Evolutionary conservation across 177 flowering plant species (phyloP).

Genomic region (Telopea speciosissima): DNA sequence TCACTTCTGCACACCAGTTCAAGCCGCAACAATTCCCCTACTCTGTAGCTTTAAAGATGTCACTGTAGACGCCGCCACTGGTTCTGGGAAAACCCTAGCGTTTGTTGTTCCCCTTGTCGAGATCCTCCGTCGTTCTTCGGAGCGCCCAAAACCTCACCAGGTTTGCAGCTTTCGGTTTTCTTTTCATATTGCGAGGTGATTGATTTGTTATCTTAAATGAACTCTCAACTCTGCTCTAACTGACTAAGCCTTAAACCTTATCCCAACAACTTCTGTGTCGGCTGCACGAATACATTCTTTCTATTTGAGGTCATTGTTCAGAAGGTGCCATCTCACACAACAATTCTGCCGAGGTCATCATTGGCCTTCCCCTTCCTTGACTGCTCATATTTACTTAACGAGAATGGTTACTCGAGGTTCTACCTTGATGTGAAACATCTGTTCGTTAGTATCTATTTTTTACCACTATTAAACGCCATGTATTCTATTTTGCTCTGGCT

Average conservation of each 20-base stretch:
- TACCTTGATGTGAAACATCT: too few relatives aligned
- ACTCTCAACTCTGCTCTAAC: too few relatives aligned
- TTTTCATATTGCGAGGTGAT: too few relatives aligned
- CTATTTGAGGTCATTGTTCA: background rate
- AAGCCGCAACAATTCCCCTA: slow-evolving; percentile 81
- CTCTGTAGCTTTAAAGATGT: slow-evolving; percentile 81
- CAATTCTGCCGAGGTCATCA: too few relatives aligned
- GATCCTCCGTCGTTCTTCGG: slow-evolving; percentile 56
- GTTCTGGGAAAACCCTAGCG: slow-evolving; percentile 93
- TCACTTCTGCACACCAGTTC: slow-evolving; percentile 86
- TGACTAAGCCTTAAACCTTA: background rate
- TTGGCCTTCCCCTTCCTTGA: too few relatives aligned
- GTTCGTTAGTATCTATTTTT: too few relatives aligned
- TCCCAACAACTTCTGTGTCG: background rate
- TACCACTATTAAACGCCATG: too few relatives aligned
- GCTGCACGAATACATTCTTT: background rate
- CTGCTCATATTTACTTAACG: too few relatives aligned
- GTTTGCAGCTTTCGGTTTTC: slow-evolving; percentile 17
- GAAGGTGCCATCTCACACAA: too few relatives aligned
- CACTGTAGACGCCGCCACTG: slow-evolving; percentile 95
- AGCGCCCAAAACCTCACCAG: slow-evolving; percentile 65
- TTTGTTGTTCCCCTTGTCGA: slow-evolving; percentile 86
- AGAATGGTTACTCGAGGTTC: too few relatives aligned
- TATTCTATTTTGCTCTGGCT: too few relatives aligned
- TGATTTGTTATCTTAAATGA: background rate